Evolutionary conservation across 2,329 filamentous ascomycete species (phyloP), one percentile per base, ranked within the genome.

Genomic region (Trichoderma breve): DNA sequence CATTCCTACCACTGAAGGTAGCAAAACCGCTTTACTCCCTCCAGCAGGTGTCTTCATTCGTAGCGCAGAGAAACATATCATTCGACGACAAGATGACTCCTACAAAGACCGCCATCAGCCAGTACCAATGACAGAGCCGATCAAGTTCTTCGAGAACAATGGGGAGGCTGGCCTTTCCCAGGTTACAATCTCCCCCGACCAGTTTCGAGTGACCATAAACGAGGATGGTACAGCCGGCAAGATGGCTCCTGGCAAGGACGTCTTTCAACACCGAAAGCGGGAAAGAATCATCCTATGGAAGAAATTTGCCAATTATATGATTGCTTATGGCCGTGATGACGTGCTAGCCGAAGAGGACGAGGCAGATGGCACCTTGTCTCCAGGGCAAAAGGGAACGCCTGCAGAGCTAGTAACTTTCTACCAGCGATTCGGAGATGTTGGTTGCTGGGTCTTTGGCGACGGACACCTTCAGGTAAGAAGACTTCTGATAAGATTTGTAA

Each of bases 401-500:
- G 82, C 84, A 47, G 89, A 90, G 74, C 83, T 94, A 65, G 91
- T 95, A 58, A 92, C 90, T 1, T 95, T 95, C 75, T 95, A 95
- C 79, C 93, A 95, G 82, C 87, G 93, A 62, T 91, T 93, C 73
- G 92, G 93, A 57, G 92, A 93, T 76, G 92, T 95, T 34, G 92
- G 92, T 18, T 92, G 93, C 81, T 95, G 92, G 92, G 90, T 90
- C 64, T 95, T 95, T 77, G 89, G 88, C 71, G 92, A 95, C 78
- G 93, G 93, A 3, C 92, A 93, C 76, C 86, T 95, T 75, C 92
- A 93, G 85, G 90, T 91, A 83, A 75, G 79, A 57, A 32, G 60
- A 26, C 47, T 43, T 26, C 5, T 26, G 28, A 7, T 8, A 57
- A 43, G 32, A 12, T 14, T 28, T 4, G 11, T 63, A 6, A 34